phyloP scores from a whole-genome alignment of 2,329 filamentous ascomycete genomes.

The Aspergillus ochraceus region DNA sequence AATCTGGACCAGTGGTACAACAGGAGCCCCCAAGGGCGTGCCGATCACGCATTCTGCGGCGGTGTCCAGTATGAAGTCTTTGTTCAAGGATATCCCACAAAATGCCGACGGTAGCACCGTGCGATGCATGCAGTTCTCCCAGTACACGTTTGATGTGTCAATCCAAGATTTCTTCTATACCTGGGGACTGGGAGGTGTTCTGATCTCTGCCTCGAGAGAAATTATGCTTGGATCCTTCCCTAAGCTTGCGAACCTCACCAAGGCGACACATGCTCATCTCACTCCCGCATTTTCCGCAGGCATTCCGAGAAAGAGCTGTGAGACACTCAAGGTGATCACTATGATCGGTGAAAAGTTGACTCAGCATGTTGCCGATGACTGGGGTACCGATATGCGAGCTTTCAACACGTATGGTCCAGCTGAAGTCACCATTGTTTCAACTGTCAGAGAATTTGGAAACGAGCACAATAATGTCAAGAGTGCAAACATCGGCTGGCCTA shows the following conservation, averaged over 20 bases:
- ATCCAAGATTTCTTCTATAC: conserved; percentile 36
- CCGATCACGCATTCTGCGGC: conserved; percentile 39
- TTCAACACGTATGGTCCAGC: conserved; percentile 44
- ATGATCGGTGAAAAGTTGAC: conserved; percentile 38
- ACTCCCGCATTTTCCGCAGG: conserved; percentile 34
- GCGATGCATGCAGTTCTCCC: conserved; percentile 39
- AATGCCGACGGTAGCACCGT: conserved; percentile 26
- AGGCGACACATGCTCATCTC: conserved; percentile 32
- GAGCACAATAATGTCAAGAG: conserved; percentile 25
- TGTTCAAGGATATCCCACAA: conserved; percentile 32
- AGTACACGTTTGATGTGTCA: conserved; percentile 44
- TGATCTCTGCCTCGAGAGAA: conserved; percentile 28
- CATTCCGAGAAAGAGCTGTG: conserved; percentile 26
- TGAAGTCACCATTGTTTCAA: conserved; percentile 37
- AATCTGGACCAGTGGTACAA: conserved; percentile 43
- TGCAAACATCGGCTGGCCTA: conserved; percentile 33
- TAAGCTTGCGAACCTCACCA: conserved; percentile 25
- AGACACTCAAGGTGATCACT: conserved; percentile 33
- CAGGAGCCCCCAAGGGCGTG: conserved; percentile 41
- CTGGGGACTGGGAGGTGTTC: conserved; percentile 27
- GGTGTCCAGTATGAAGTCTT: conserved; percentile 36
- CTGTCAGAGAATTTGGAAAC: conserved; percentile 30
- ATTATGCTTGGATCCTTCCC: conserved; percentile 31
- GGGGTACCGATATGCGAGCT: conserved; percentile 36
- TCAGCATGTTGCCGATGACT: conserved; percentile 36